Conservation (phyloP, 306 rosid species). For the Mimosa pudica region DNA sequence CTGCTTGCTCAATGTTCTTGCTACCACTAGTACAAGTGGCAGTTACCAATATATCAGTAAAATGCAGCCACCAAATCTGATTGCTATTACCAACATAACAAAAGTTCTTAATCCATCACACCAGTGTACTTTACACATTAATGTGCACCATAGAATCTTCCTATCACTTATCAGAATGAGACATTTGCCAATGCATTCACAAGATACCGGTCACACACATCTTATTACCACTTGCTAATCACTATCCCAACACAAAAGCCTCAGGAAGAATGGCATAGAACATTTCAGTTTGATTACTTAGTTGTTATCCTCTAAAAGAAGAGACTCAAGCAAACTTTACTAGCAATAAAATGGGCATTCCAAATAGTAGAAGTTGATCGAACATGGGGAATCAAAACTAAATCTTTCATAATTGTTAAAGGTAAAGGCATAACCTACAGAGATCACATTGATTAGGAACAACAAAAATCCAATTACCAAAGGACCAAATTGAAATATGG, state of each 20-base stretch:
- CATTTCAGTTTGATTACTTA: slow-evolving; percentile 16
- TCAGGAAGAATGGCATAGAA: not conserved
- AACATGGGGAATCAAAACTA: not conserved
- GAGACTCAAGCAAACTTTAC: not conserved
- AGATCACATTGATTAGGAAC: slow-evolving; percentile 4
- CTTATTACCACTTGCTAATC: not conserved
- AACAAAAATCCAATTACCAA: not conserved
- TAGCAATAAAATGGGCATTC: not conserved
- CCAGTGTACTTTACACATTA: not conserved
- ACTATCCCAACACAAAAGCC: slow-evolving; percentile 16
- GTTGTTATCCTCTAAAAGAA: slow-evolving; percentile 21
- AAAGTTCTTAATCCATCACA: not conserved
- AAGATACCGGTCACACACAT: not conserved
- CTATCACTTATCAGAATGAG: not conserved
- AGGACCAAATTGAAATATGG: slow-evolving; percentile 16
- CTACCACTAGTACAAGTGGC: not conserved
- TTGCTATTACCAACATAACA: not conserved
- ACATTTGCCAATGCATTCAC: not conserved
- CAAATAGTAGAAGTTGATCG: slow-evolving; percentile 15
- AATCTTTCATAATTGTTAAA: not conserved
- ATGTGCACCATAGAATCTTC: not conserved
- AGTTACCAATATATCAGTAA: not conserved
- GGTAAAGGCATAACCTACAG: not conserved
- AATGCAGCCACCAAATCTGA: not conserved
- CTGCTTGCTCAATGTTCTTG: not conserved